Evolutionary conservation across 78 protist species (phyloP).

Genomic region (Monocercomonoides exilis): DNA sequence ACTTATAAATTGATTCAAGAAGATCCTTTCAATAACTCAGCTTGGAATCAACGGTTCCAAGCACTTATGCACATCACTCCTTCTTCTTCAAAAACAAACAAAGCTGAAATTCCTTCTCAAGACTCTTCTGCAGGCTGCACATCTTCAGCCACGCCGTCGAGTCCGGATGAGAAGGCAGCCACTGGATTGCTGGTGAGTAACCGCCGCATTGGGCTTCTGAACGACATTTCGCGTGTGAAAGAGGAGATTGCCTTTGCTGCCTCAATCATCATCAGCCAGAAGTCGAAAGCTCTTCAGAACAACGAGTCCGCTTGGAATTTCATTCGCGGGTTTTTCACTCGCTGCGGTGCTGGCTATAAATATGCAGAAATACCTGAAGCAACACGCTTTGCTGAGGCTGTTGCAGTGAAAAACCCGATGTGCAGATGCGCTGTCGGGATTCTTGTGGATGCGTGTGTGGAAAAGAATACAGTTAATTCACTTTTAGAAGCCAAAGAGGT

Average conservation of each 20-base stretch:
- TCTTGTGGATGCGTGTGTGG: not conserved
- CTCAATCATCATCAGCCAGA: not conserved
- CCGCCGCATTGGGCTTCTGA: not conserved
- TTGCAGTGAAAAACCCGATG: not conserved
- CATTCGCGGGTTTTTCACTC: not conserved
- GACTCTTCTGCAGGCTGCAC: not conserved
- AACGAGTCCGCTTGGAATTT: not conserved
- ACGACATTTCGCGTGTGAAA: not conserved
- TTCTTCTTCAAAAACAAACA: too few relatives aligned
- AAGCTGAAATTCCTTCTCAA: too few relatives aligned
- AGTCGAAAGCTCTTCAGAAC: not conserved
- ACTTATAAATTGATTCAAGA: constrained; percentile 40
- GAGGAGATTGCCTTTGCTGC: not conserved
- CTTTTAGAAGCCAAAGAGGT: not conserved
- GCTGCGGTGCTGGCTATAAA: not conserved
- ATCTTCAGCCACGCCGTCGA: too few relatives aligned
- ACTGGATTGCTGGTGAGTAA: too few relatives aligned
- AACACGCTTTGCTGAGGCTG: not conserved
- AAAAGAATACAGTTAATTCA: not conserved
- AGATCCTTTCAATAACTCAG: constrained; percentile 82
- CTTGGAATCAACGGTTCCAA: constrained; percentile 79
- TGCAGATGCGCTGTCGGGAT: not conserved
- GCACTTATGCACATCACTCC: not conserved
- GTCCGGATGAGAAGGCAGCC: too few relatives aligned
- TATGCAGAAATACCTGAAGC: not conserved